A percentile compares a stretch with the other conserved stretches of the same genome.
Evolutionary conservation across 176 grass and related monocot genomes (phyloP).

Genomic region (Bonia amplexicaulis): DNA sequence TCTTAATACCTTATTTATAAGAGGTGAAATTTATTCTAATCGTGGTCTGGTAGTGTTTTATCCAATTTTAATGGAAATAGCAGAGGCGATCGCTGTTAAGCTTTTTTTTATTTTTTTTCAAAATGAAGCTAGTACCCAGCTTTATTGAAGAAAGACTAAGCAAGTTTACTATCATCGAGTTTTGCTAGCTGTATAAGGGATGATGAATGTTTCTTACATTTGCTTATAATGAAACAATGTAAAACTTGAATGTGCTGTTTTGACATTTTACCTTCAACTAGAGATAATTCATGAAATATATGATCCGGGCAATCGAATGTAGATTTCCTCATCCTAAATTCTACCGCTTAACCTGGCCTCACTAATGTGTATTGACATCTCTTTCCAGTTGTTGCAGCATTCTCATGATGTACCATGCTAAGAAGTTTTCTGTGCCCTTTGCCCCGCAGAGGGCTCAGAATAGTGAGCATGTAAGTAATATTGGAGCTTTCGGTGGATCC

Average conservation of each 20-base stretch:
- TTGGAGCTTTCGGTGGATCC: slow-evolving; percentile 57
- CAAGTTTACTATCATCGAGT: neutral
- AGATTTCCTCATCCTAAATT: neutral
- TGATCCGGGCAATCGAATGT: neutral
- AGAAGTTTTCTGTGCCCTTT: slow-evolving; percentile 70
- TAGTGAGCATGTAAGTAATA: slow-evolving; percentile 50
- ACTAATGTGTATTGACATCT: slow-evolving; percentile 4
- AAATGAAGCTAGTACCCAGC: no score
- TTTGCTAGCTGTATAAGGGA: neutral
- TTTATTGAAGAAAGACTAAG: neutral
- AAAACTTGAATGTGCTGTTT: neutral
- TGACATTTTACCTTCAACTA: neutral
- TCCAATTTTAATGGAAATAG: neutral
- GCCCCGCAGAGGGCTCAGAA: slow-evolving; percentile 64
- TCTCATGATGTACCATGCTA: slow-evolving; percentile 71
- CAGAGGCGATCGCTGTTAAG: neutral
- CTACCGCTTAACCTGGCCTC: neutral
- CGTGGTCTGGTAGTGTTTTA: neutral
- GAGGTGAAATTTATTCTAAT: neutral
- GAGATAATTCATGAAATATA: neutral
- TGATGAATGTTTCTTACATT: neutral
- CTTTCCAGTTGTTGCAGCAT: slow-evolving; percentile 49
- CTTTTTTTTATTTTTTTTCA: no score
- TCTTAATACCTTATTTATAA: neutral
- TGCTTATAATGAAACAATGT: neutral